Percentiles rank a stretch among this genome's conserved stretches.
Evolutionary conservation across 345 rosid genomes (phyloP).

Genomic region (Acer negundo): DNA sequence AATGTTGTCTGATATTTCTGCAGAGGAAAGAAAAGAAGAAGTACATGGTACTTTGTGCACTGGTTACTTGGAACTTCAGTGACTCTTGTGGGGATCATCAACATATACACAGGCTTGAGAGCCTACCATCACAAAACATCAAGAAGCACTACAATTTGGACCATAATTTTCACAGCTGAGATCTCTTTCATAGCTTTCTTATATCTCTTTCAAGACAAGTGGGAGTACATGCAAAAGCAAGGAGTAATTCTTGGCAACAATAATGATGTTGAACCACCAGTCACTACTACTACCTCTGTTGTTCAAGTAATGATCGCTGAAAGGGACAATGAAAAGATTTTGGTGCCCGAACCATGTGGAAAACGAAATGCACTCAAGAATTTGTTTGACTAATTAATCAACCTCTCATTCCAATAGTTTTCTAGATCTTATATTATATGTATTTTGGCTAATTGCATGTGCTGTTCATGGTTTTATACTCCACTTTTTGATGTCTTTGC

Average conservation of each 20-base stretch:
- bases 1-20: conserved; percentile 7
- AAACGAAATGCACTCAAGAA: conserved; percentile 78
- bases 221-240: conserved; percentile 72
- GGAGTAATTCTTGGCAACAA: conserved; percentile 31
- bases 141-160: conserved; percentile 56
- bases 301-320: conserved; percentile 17
- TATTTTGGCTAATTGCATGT: no score
- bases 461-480: not conserved
- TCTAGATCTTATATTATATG: not conserved
- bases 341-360: conserved; percentile 53
- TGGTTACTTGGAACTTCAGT: conserved; percentile 78
- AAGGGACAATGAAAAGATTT: conserved; percentile 37
- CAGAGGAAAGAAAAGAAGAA: conserved; percentile 74
- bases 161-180: conserved; percentile 71
- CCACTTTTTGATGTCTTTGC: no score
- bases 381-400: conserved; percentile 48
- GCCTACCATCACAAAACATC: conserved; percentile 65
- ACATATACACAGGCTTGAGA: conserved; percentile 78
- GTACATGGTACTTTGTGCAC: conserved; percentile 71
- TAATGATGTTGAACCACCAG: conserved; percentile 20
- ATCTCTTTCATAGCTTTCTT: conserved; percentile 60
- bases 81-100: conserved; percentile 61
- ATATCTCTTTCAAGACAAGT: conserved; percentile 85
- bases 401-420: not conserved
- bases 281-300: conserved; percentile 19